Conservation (phyloP, 345 rosid genomes). For the Aquilaria malaccensis region DNA sequence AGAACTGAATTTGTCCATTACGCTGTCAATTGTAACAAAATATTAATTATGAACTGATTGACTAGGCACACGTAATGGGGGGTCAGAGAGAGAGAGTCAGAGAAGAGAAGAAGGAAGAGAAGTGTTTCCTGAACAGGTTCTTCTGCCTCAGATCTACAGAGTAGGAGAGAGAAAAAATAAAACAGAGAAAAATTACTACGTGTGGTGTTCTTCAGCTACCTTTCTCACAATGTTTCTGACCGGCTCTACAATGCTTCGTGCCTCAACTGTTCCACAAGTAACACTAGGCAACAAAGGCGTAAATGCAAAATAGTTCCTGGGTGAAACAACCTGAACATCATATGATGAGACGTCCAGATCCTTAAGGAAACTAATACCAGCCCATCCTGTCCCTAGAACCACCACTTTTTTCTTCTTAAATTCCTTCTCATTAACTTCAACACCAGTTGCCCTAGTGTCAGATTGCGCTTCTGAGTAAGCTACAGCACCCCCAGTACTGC, state of each 20-base stretch:
- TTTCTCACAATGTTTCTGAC: slow-evolving; percentile 78
- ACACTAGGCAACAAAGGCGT: slow-evolving; percentile 94
- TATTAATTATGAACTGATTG: background rate
- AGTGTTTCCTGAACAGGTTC: background rate
- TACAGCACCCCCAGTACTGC: slow-evolving; percentile 68
- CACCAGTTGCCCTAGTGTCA: slow-evolving; percentile 17
- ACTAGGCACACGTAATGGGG: background rate
- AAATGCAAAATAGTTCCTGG: slow-evolving; percentile 91
- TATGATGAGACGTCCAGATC: slow-evolving; percentile 60
- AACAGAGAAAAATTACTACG: too few relatives aligned
- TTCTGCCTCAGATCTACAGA: background rate
- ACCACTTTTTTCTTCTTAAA: slow-evolving; percentile 63
- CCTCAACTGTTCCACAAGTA: slow-evolving; percentile 96
- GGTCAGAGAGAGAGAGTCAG: too few relatives aligned
- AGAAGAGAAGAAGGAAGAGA: background rate
- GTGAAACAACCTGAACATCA: slow-evolving; percentile 87
- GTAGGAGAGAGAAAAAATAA: too few relatives aligned
- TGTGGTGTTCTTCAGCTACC: slow-evolving; percentile 33
- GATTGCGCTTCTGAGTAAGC: slow-evolving; percentile 61
- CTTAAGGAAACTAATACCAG: slow-evolving; percentile 82
- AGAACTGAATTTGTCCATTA: slow-evolving; percentile 66
- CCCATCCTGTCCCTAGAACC: slow-evolving; percentile 99
- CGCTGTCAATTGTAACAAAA: slow-evolving; percentile 34
- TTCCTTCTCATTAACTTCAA: slow-evolving; percentile 27
- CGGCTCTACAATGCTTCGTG: slow-evolving; percentile 91